Base-by-base conservation (phyloP, 2,329 filamentous ascomycete genomes). In the Fusarium equiseti region DNA sequence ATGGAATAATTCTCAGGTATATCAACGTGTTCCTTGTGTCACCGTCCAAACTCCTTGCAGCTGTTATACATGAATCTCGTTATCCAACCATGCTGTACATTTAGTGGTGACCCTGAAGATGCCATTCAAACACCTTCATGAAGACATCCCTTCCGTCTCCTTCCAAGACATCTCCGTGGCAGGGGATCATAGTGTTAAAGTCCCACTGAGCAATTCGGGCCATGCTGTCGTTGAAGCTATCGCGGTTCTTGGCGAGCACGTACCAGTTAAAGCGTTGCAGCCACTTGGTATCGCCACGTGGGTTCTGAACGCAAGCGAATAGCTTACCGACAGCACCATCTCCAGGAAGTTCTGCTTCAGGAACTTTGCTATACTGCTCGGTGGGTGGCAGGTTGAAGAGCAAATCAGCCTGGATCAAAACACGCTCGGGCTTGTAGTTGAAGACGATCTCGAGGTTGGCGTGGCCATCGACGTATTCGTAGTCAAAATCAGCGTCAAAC, bases 91-190 rank as follows among this genome's bases (percentile, higher is more conserved):
- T 51, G 4, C 9, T 32, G 22, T 12, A 2, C 24, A 42, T 52
- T 38, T 63, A 66, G 51, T 78, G 76, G 61, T 75, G 72, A 2
- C 75, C 78, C n/a, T 77, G 83, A 77, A 97, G 78, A 83, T 97
- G 92, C 94, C 95, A 98, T 75, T 87, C 87, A 81, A 97, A 93
- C 15, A 97, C 85, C 79, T 92, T 93, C 75, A 87, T 83, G 72
- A 95, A 97, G 18, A 92, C 84, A 13, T 86, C 87, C 85, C 97
- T 97, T 12, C 88, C 94, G 68, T 84, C 80, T 3, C 83, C 84
- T 79, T 96, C 91, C 71, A 98, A 90, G 18, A 92, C 90, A 82
- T 99, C 96, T 11, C 96, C 96, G 81, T 99, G 96, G 79, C 95
- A 98, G 1, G 95, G 94, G 64, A 99, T 90, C 53, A 98, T 85